A percentile compares a stretch with the other conserved stretches of the same genome.
These are phyloP conservation scores for Termitomyces sp. DNA, from an alignment of 768 basidiomycete species.

Conservation along the genomic window DNA sequence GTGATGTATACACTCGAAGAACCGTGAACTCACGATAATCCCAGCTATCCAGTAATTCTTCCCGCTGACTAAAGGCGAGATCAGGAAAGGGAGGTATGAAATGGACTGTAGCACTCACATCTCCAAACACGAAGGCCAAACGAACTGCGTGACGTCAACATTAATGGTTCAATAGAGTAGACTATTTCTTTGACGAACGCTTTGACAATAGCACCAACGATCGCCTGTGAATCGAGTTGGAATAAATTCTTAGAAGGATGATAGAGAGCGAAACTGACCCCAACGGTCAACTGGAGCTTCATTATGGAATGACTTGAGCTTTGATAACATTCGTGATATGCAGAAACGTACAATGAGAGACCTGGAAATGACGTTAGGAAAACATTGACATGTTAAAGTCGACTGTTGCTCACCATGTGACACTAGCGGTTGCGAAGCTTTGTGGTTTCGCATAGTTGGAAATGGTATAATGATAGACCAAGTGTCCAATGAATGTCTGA, in stretches of 20 bases:
- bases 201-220: conserved; percentile 58
- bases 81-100: not conserved
- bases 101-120: conserved; percentile 32
- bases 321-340: not conserved
- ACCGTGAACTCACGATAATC: conserved; percentile 39
- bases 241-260: not conserved
- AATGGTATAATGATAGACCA: conserved; percentile 52
- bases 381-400: not conserved
- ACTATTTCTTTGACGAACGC: conserved; percentile 17
- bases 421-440: conserved; percentile 30
- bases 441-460: conserved; percentile 32
- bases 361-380: conserved; percentile 25
- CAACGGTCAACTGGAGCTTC: conserved; percentile 42
- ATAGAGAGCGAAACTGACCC: conserved; percentile 24
- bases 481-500: conserved; percentile 50
- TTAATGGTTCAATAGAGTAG: conserved; percentile 1
- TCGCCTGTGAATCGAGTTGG: conserved; percentile 26
- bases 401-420: conserved; percentile 35
- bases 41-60: conserved; percentile 47
- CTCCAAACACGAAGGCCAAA: conserved; percentile 61
- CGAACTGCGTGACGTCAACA: conserved; percentile 28
- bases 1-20: not conserved
- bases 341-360: conserved; percentile 40
- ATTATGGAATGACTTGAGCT: not conserved
- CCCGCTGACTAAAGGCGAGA: conserved; percentile 42